Conservation (phyloP, 2,329 filamentous ascomycete genomes). For the Cryphonectria radicalis region DNA sequence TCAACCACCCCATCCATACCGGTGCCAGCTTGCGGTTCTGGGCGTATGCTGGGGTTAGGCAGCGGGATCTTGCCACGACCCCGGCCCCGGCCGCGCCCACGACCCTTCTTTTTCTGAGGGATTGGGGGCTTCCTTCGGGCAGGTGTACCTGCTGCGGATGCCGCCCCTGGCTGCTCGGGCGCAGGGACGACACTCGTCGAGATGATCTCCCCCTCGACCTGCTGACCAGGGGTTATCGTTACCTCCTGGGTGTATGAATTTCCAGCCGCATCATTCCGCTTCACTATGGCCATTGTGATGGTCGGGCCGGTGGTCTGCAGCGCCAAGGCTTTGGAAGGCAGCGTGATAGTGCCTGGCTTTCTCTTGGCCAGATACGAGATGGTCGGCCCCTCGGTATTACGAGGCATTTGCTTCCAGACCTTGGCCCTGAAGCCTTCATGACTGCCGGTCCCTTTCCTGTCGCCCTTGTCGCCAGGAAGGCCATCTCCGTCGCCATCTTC, state of each 20-base stretch:
- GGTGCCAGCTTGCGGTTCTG: slow-evolving; percentile 41
- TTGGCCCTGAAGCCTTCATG: slow-evolving; percentile 63
- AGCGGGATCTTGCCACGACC: slow-evolving; percentile 61
- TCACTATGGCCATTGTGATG: slow-evolving; percentile 78
- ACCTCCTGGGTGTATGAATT: slow-evolving; percentile 86
- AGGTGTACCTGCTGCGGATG: slow-evolving; percentile 46
- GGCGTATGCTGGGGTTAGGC: slow-evolving; percentile 35
- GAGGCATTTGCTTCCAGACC: slow-evolving; percentile 65
- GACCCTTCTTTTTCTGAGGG: slow-evolving; percentile 72
- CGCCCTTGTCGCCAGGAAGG: slow-evolving; percentile 52
- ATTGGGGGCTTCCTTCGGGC: slow-evolving; percentile 70
- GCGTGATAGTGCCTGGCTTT: slow-evolving; percentile 63
- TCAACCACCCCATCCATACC: slow-evolving; percentile 45
- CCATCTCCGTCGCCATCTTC: slow-evolving; percentile 59
- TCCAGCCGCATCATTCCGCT: slow-evolving; percentile 75
- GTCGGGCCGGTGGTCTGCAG: slow-evolving; percentile 55
- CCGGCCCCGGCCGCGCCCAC: slow-evolving; percentile 67
- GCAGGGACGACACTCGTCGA: slow-evolving; percentile 60
- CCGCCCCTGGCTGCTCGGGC: slow-evolving; percentile 60
- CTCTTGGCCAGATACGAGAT: slow-evolving; percentile 64
- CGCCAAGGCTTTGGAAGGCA: slow-evolving; percentile 56
- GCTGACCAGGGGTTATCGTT: slow-evolving; percentile 77
- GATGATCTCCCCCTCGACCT: slow-evolving; percentile 80
- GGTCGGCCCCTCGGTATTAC: slow-evolving; percentile 58
- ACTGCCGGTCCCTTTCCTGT: slow-evolving; percentile 69